Percentiles rank a stretch among this genome's conserved stretches.
Conservation (phyloP, 768 basidiomycete genomes). For the Coprinopsis strossmayeri region DNA sequence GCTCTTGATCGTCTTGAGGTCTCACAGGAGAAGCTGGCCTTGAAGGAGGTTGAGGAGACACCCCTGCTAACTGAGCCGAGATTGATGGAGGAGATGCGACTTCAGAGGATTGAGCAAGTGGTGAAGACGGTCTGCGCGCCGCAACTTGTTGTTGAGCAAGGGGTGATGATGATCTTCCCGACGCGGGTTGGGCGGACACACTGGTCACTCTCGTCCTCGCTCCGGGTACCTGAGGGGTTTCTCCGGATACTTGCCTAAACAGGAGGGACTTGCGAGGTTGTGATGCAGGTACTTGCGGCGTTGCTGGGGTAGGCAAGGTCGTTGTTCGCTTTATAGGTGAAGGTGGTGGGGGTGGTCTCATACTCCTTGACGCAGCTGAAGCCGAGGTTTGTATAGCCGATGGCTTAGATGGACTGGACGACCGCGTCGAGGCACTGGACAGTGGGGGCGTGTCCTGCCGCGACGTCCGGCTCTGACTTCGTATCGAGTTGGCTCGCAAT, state of each 20-base stretch:
- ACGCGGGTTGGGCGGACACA: conserved; percentile 7
- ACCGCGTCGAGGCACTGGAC: conserved; percentile 55
- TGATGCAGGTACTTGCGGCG: background rate
- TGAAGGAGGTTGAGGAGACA: conserved; percentile 12
- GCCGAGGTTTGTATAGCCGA: conserved; percentile 29
- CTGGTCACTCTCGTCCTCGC: conserved; percentile 23
- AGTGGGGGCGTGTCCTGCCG: conserved; percentile 19
- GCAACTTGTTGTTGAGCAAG: conserved; percentile 15
- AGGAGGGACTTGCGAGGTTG: conserved; percentile 42
- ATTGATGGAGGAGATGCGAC: conserved; percentile 13
- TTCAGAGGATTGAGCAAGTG: conserved; percentile 29
- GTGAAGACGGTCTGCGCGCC: conserved; percentile 30
- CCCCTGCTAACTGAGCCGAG: conserved; percentile 12
- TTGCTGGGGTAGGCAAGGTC: conserved; percentile 33
- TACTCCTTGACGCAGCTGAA: conserved; percentile 13
- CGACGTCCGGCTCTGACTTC: conserved; percentile 18
- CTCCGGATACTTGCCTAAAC: conserved; percentile 34
- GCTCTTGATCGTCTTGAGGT: conserved; percentile 48
- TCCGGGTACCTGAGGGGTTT: conserved; percentile 23
- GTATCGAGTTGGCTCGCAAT: conserved; percentile 31
- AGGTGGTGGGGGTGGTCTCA: conserved; percentile 18
- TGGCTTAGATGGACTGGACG: conserved; percentile 57
- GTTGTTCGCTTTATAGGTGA: conserved; percentile 58
- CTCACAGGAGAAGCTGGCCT: conserved; percentile 22
- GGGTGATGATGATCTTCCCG: conserved; percentile 5